Base-by-base conservation (phyloP, 257 asterid genomes). In the Eucommia ulmoides region DNA sequence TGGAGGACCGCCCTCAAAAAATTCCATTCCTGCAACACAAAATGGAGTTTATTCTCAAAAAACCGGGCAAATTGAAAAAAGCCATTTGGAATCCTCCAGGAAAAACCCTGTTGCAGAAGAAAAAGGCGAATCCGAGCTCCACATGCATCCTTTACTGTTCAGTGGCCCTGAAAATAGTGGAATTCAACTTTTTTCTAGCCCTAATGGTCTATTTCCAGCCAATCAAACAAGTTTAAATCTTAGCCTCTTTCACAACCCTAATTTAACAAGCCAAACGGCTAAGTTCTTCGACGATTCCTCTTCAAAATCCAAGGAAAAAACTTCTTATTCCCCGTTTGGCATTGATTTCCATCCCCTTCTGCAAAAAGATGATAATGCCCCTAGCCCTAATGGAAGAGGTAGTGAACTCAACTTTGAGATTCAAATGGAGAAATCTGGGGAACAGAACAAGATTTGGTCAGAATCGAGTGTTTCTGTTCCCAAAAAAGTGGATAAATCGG, bases 91-190 rank as follows among this genome's bases (percentile, higher is more conserved):
- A 48, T 50, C 18, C 44, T 20, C 64, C 21, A 53, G 42, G 51
- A 65, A 68, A 48, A 75, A 58, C 52, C 19, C 35, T 62, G 63
- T 50, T 51, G 49, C 63, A 8, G 84, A 63, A 49, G 77, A 75
- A 61, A 69, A 69, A 53, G 78, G 66, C n/a, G 75, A 70, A 17
- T 57, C 81, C 20, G 93, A 76, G 70, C 82, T 80, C 64, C 88
- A 77, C 70, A 83, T 91, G 95, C 99, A 91, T 77, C 99, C 99
- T 65, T 75, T 86, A 21, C 75, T 91, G 60, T 89, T 85, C 71
- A 86, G 80, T 73, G 49, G 79, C 38, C 74, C 93, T 54, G 79
- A 75, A 64, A 81, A 72, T 51, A 80, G 81, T 17, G 48, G 48
- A 53, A 63, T 63, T 58, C 38, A 50, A 77, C 46, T 54, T 60